Percentiles rank a stretch among this genome's conserved stretches.
These are phyloP conservation scores for Ilex aquifolium DNA, from an alignment of 257 asterid species.

Conservation along the genomic window DNA sequence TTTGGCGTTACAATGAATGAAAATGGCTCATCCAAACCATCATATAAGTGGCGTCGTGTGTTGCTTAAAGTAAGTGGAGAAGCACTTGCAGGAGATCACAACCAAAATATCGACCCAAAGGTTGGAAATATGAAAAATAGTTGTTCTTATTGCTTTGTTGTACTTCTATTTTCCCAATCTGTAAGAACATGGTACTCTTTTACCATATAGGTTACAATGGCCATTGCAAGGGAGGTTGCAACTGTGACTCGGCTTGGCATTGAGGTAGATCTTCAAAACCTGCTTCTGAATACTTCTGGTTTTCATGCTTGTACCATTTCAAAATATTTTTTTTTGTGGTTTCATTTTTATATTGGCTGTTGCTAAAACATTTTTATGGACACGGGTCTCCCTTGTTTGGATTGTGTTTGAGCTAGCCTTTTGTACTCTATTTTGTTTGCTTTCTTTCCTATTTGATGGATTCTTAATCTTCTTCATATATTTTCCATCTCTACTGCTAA, in stretches of 20 bases:
- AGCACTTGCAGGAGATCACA: constrained; percentile 96
- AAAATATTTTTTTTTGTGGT: not conserved
- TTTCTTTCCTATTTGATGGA: not conserved
- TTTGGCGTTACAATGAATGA: constrained; percentile 50
- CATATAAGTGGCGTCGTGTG: constrained; percentile 86
- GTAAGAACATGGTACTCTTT: constrained; percentile 1
- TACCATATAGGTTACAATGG: constrained; percentile 64
- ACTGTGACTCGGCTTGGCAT: constrained; percentile 87
- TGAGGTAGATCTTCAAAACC: constrained; percentile 43
- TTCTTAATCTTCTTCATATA: not conserved
- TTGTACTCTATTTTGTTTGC: not conserved
- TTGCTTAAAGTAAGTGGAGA: constrained; percentile 98
- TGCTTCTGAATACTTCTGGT: not conserved
- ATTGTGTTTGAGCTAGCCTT: not conserved
- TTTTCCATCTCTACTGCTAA: not conserved
- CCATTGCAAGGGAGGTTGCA: constrained; percentile 98
- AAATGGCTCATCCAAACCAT: constrained; percentile 34
- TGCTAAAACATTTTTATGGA: not conserved
- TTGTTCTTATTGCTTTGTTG: not conserved
- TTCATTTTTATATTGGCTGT: not conserved
- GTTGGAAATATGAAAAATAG: constrained; percentile 31
- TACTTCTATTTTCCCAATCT: not conserved
- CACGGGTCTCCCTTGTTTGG: not conserved
- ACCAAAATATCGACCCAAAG: constrained; percentile 94
- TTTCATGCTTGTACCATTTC: not conserved